phyloP scores from a whole-genome alignment of 2,329 filamentous ascomycete genomes.

The Apiospora hydei region DNA sequence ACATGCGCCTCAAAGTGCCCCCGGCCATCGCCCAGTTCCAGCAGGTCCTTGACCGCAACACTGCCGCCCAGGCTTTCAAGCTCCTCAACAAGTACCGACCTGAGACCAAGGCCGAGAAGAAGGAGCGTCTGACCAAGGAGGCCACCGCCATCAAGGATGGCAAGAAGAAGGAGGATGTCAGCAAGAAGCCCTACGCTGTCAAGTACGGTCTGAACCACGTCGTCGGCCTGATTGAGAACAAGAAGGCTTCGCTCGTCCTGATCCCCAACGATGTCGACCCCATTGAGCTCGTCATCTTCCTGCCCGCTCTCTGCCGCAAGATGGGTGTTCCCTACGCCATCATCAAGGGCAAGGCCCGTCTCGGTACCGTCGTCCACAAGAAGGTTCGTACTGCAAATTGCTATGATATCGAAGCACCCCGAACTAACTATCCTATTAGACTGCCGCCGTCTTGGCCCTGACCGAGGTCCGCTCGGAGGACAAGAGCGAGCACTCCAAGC shows the following conservation, averaged over 20 bases:
- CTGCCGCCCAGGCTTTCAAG: conserved; percentile 97
- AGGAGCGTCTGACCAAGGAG: conserved; percentile 98
- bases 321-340: conserved; percentile 99
- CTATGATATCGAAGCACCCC: conserved; percentile 30
- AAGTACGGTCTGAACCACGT: conserved; percentile 99
- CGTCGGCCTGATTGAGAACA: conserved; percentile 96
- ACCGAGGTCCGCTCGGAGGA: conserved; percentile 98
- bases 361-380: conserved; percentile 99
- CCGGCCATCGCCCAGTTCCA: conserved; percentile 98
- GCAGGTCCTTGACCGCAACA: conserved; percentile 95
- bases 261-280: conserved; percentile 99
- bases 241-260: conserved; percentile 98
- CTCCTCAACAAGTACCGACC: conserved; percentile 99
- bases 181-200: conserved; percentile 99
- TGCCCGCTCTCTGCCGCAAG: conserved; percentile 99
- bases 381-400: conserved; percentile 69
- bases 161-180: conserved; percentile 99
- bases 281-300: conserved; percentile 99
- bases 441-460: conserved; percentile 91
- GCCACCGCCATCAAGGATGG: conserved; percentile 96
- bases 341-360: conserved; percentile 99
- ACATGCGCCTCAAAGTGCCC: conserved; percentile 97
- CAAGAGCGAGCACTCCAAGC: conserved; percentile 97
- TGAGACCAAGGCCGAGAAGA: conserved; percentile 99
- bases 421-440: conserved; percentile 65